phyloP scores from a whole-genome alignment of 345 rosid genomes.

The Camelina sativa region DNA sequence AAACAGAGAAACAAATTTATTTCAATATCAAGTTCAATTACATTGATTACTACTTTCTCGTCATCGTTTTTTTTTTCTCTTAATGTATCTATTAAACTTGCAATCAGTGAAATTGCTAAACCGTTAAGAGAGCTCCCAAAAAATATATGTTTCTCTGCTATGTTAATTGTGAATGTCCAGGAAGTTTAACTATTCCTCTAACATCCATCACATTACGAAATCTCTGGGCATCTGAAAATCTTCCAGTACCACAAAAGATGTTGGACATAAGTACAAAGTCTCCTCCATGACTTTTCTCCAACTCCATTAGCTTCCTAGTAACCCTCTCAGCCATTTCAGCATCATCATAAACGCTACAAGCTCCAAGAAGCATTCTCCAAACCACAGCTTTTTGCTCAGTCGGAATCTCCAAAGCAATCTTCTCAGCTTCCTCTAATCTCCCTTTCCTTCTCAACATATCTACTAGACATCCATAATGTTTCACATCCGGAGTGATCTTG shows the following conservation, averaged over 20 bases:
- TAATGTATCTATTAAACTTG: too few relatives aligned
- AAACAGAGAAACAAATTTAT: too few relatives aligned
- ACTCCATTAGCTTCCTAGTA: slow-evolving; percentile 66
- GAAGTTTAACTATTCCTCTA: slow-evolving; percentile 57
- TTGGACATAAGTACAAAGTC: slow-evolving; percentile 80
- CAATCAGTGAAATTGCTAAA: too few relatives aligned
- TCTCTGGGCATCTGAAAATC: slow-evolving; percentile 65
- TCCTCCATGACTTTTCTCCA: slow-evolving; percentile 75
- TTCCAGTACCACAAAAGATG: slow-evolving; percentile 66
- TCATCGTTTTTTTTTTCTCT: too few relatives aligned
- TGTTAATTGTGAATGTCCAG: slow-evolving; percentile 49
- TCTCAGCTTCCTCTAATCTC: slow-evolving; percentile 81
- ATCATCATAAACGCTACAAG: slow-evolving; percentile 79
- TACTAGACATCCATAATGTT: slow-evolving; percentile 79
- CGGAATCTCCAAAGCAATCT: slow-evolving; percentile 64
- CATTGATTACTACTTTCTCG: too few relatives aligned
- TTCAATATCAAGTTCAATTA: too few relatives aligned
- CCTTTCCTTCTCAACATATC: slow-evolving; percentile 87
- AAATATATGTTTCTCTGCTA: neutral
- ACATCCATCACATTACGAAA: slow-evolving; percentile 63
- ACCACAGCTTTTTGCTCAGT: slow-evolving; percentile 56
- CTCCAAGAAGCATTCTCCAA: slow-evolving; percentile 85
- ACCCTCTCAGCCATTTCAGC: slow-evolving; percentile 72
- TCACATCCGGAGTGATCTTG: slow-evolving; percentile 59
- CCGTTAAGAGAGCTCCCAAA: too few relatives aligned